Evolutionary conservation across 1,139 yeast genomes (phyloP).

Genomic region (Cylindricascospora bacillispora): DNA sequence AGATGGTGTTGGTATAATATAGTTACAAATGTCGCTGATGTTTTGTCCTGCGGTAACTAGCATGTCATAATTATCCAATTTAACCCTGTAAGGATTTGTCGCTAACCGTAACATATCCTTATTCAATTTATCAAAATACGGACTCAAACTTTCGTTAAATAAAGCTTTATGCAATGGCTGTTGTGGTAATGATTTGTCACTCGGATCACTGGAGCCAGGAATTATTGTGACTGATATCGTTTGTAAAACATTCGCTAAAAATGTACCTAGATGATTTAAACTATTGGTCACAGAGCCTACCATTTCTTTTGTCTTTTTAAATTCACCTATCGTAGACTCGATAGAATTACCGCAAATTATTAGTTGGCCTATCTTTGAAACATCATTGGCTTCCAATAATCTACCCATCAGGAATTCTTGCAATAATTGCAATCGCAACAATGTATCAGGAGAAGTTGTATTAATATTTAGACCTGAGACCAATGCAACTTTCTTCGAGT

Average conservation of each 20-base stretch:
- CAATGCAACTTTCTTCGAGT: conserved; percentile 38
- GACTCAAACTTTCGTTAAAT: conserved; percentile 35
- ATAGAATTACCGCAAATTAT: conserved; percentile 71
- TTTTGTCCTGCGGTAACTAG: conserved; percentile 81
- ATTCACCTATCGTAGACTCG: conserved; percentile 22
- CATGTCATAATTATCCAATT: conserved; percentile 39
- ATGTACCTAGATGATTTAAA: conserved; percentile 38
- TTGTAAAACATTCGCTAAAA: conserved; percentile 44
- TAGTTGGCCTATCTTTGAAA: conserved; percentile 36
- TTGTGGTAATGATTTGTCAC: conserved; percentile 76
- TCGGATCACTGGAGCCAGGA: conserved; percentile 83
- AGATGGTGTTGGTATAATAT: conserved; percentile 32
- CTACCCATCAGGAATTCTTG: conserved; percentile 66
- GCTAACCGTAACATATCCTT: conserved; percentile 31
- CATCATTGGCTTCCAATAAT: conserved; percentile 31
- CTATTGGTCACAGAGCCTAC: conserved; percentile 16
- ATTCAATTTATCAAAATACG: conserved; percentile 32
- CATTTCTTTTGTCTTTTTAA: conserved; percentile 17
- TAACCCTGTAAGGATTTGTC: conserved; percentile 73
- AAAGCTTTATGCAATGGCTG: conserved; percentile 74
- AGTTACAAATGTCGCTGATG: conserved; percentile 61
- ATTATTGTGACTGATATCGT: conserved; percentile 59
- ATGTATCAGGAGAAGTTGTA: conserved; percentile 30
- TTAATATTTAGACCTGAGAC: conserved; percentile 62
- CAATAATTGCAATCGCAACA: conserved; percentile 45